Base-by-base conservation (phyloP, 768 basidiomycete genomes). In the Leccinum subgranulosum region DNA sequence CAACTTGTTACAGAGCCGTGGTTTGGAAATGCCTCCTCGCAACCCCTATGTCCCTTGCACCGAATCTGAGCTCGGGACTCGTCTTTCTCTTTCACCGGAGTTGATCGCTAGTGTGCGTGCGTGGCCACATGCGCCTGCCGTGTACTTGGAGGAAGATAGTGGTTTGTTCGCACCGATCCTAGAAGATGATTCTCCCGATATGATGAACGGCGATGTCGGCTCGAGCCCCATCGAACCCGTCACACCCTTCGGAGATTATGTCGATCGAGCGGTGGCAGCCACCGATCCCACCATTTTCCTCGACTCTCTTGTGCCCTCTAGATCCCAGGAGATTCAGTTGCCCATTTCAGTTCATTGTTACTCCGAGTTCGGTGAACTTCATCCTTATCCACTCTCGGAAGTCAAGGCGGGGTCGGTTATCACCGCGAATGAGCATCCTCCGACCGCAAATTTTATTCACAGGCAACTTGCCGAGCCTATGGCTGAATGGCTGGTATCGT, bases 401-500 rank as follows among this genome's bases (percentile, higher is more conserved):
- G 49, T 29, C 3, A 73, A 72, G 48, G 53, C 66, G 33, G 61
- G 54, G 14, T 57, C 70, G 14, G 71, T 79, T 21, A 71, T 77
- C 39, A 77, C 81, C 28, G 78, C 81, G 12, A 78, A 77, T 61
- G 65, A 64, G 48, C 60, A 63, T 25, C 33, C 59, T 2, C 34
- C 56, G 12, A 53, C 51, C n/a, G 79, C 86, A 39, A 80, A 81
- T 11, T 64, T 75, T 23, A 75, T 78, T 9, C 91, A 90, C 76
- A 86, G 81, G 76, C 88, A 84, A 65, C 77, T 92, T 10, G 83
- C 87, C 0, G 88, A 90, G 53, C 89, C 90, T 17, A 76, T 92
- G 59, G 82, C 90, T 4, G 86, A 87, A 56, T 92, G 90, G 90
- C 74, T 91, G 23, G 86, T 87, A 45, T 79, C 79, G 52, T 92